These are phyloP conservation scores for Elongisporangium undulatum DNA, from an alignment of 352 stramenopile species.

Conservation along the genomic window DNA sequence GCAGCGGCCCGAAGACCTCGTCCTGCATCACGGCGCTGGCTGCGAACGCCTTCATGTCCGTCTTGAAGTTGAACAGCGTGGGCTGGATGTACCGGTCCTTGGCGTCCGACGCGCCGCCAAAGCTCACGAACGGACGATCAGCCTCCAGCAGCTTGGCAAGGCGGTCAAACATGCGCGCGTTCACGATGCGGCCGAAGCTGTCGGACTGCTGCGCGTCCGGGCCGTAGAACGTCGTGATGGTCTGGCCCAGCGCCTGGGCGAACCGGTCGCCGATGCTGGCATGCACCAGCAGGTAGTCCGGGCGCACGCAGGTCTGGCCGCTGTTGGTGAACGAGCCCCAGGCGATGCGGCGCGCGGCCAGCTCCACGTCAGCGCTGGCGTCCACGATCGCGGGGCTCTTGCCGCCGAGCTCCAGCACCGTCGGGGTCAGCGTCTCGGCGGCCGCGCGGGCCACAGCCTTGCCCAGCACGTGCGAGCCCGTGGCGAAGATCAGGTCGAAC, in stretches of 20 bases:
- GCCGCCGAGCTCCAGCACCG: conserved; percentile 93
- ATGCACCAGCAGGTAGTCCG: conserved; percentile 92
- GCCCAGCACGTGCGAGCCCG: conserved; percentile 64
- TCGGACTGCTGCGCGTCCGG: conserved; percentile 34
- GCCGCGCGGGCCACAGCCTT: conserved; percentile 90
- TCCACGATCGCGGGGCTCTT: conserved; percentile 91
- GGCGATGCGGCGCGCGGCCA: conserved; percentile 77
- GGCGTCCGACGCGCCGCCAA: conserved; percentile 52
- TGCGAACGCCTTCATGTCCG: conserved; percentile 37
- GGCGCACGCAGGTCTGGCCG: conserved; percentile 93
- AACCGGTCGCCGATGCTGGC: conserved; percentile 63
- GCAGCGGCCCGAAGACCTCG: conserved; percentile 95
- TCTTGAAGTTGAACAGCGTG: conserved; percentile 87
- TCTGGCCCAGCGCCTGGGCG: conserved; percentile 26
- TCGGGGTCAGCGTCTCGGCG: conserved; percentile 92
- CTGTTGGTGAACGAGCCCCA: conserved; percentile 88
- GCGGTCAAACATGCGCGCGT: conserved; percentile 58
- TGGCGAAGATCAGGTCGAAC: conserved; percentile 87
- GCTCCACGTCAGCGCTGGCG: conserved; percentile 32
- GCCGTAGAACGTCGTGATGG: conserved; percentile 47
- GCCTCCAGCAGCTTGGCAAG: conserved; percentile 27
- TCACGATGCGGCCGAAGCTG: conserved; percentile 67
- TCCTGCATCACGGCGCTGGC: conserved; percentile 77
- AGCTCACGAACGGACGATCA: conserved; percentile 44
- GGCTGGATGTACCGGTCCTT: conserved; percentile 80